Conservation (phyloP, 2,329 filamentous ascomycete genomes). For the Aspergillus costaricaensis region DNA sequence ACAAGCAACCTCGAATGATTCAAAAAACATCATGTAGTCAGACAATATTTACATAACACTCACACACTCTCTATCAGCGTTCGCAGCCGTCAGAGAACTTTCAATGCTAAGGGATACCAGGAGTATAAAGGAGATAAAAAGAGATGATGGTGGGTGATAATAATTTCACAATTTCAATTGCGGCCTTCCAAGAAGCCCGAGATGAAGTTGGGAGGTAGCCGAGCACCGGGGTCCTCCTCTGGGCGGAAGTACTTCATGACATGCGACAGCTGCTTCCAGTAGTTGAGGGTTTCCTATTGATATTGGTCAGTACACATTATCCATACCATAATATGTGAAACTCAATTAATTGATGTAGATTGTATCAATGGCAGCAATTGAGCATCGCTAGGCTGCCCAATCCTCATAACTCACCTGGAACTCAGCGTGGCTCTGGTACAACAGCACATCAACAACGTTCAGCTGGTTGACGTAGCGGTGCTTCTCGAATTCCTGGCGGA, state of each 20-base stretch:
- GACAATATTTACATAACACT: conserved; percentile 42
- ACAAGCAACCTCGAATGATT: conserved; percentile 4
- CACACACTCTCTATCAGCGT: conserved; percentile 25
- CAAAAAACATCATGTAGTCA: conserved; percentile 29
- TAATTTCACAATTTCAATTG: conserved; percentile 35
- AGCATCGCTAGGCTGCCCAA: not conserved
- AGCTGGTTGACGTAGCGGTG: conserved; percentile 92
- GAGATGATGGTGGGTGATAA: conserved; percentile 20
- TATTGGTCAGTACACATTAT: conserved; percentile 4
- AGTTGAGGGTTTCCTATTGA: conserved; percentile 91
- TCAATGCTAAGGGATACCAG: conserved; percentile 25
- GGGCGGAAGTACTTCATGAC: conserved; percentile 95
- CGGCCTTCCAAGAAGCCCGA: conserved; percentile 89
- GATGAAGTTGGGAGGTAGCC: conserved; percentile 87
- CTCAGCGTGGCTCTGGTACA: conserved; percentile 89
- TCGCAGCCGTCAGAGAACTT: conserved; percentile 14
- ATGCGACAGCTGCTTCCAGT: conserved; percentile 96
- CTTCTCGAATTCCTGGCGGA: conserved; percentile 95
- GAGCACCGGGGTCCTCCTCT: conserved; percentile 75
- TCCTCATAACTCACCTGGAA: conserved; percentile 71
- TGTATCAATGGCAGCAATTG: not conserved
- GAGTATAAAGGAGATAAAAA: conserved; percentile 16
- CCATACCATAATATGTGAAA: too few species aligned
- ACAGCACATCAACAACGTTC: conserved; percentile 80
- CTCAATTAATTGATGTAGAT: not conserved